These are phyloP conservation scores for Diaporthe amygdali DNA, from an alignment of 2,329 filamentous ascomycete genomes.

Conservation along the genomic window DNA sequence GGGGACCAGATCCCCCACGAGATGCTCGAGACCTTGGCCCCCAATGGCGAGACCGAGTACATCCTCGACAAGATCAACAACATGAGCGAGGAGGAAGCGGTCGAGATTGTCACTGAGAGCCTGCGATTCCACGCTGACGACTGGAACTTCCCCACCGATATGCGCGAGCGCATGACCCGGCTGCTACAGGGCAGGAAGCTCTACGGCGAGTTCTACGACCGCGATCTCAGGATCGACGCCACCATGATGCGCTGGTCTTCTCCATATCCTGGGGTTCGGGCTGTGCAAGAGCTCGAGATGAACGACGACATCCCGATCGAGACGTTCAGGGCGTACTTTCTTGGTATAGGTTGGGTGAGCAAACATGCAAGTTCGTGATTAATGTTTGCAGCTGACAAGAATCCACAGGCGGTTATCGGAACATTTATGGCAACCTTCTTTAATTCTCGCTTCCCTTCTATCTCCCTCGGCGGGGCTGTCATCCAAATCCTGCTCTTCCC, in stretches of 20 bases:
- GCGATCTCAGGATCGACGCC: constrained; percentile 47
- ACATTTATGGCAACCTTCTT: constrained; percentile 48
- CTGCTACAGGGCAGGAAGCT: constrained; percentile 43
- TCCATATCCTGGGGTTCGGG: constrained; percentile 47
- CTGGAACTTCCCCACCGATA: constrained; percentile 49
- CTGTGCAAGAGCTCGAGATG: constrained; percentile 44
- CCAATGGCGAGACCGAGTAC: constrained; percentile 48
- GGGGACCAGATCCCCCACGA: constrained; percentile 45
- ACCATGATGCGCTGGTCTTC: constrained; percentile 45
- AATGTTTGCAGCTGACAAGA: background rate
- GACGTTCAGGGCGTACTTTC: constrained; percentile 47
- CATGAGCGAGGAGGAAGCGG: constrained; percentile 48
- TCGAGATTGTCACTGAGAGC: constrained; percentile 43
- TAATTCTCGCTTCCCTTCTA: constrained; percentile 45
- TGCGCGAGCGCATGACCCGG: constrained; percentile 46
- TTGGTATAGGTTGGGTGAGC: constrained; percentile 42
- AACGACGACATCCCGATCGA: constrained; percentile 42
- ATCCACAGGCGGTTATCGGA: constrained; percentile 36
- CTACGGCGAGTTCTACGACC: constrained; percentile 47
- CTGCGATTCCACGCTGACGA: constrained; percentile 47
- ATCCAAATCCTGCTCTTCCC: constrained; percentile 54
- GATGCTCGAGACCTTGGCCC: constrained; percentile 46
- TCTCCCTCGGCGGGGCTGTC: constrained; percentile 40
- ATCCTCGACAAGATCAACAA: constrained; percentile 46
- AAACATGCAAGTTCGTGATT: background rate